Conservation (phyloP, 2,329 filamentous ascomycete species). For the Colletotrichum sp. region DNA sequence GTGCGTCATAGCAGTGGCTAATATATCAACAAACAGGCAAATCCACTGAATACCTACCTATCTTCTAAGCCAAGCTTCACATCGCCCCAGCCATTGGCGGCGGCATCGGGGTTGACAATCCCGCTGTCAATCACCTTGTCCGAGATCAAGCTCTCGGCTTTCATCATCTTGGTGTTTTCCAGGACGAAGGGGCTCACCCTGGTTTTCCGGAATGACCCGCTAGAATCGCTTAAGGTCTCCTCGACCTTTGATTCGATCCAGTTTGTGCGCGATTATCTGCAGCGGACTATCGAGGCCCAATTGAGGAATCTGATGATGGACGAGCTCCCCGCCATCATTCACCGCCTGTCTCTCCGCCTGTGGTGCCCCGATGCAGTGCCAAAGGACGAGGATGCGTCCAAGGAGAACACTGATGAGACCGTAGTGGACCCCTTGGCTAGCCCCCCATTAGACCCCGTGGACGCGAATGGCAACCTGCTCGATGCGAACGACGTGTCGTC, state of each 20-base stretch:
- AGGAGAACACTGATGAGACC: slow-evolving; percentile 58
- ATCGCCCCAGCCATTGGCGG: slow-evolving; percentile 89
- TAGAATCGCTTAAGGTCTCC: slow-evolving; percentile 97
- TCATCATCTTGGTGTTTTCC: slow-evolving; percentile 97
- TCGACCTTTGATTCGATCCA: slow-evolving; percentile 99
- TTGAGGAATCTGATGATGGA: slow-evolving; percentile 96
- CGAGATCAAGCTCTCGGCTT: slow-evolving; percentile 93
- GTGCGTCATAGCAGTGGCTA: slow-evolving; percentile 46
- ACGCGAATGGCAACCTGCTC: slow-evolving; percentile 77
- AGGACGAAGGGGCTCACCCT: slow-evolving; percentile 96
- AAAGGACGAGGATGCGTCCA: slow-evolving; percentile 62
- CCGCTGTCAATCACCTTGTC: slow-evolving; percentile 97
- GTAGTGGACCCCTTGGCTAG: slow-evolving; percentile 82
- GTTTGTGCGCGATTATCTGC: slow-evolving; percentile 95
- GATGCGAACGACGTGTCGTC: slow-evolving; percentile 78
- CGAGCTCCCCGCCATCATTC: slow-evolving; percentile 94
- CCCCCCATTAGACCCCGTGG: slow-evolving; percentile 81
- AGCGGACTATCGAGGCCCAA: slow-evolving; percentile 94
- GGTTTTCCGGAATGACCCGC: slow-evolving; percentile 96
- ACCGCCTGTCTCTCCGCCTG: slow-evolving; percentile 84
- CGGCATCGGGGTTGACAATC: slow-evolving; percentile 90
- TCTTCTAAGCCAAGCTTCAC: slow-evolving; percentile 91
- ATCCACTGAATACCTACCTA: slow-evolving; percentile 94
- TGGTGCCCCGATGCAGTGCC: slow-evolving; percentile 88
- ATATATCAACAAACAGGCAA: slow-evolving; percentile 69